Evolutionary conservation across 805 yeast genomes (phyloP).

Genomic region (Pichia thaimueangensis): DNA sequence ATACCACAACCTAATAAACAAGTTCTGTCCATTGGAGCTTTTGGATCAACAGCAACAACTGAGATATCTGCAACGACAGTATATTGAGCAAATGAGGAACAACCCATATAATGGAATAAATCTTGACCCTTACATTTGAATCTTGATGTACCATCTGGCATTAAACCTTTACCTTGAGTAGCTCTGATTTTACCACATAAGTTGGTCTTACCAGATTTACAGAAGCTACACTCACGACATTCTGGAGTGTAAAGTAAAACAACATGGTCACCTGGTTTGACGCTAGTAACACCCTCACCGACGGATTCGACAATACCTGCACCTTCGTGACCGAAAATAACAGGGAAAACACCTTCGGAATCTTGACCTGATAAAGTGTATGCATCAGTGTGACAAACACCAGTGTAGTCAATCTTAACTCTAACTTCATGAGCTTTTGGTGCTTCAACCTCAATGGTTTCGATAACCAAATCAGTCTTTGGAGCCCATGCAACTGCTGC

Average conservation of each 20-base stretch:
- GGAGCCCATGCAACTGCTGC: slow-evolving; percentile 99
- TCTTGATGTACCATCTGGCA: slow-evolving; percentile 97
- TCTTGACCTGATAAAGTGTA: slow-evolving; percentile 91
- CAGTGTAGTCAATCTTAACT: slow-evolving; percentile 78
- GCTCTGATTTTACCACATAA: slow-evolving; percentile 93
- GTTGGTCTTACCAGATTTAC: slow-evolving; percentile 92
- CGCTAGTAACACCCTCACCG: slow-evolving; percentile 89
- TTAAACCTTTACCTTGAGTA: slow-evolving; percentile 96
- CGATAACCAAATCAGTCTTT: slow-evolving; percentile 64
- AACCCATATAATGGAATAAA: slow-evolving; percentile 93
- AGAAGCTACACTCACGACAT: slow-evolving; percentile 91
- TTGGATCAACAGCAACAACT: slow-evolving; percentile 81
- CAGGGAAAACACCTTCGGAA: slow-evolving; percentile 96
- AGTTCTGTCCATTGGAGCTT: slow-evolving; percentile 78
- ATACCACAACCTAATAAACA: slow-evolving; percentile 97
- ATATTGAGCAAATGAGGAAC: slow-evolving; percentile 94
- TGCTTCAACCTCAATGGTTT: slow-evolving; percentile 83
- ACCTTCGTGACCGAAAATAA: slow-evolving; percentile 94
- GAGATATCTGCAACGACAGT: slow-evolving; percentile 98
- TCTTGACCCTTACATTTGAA: slow-evolving; percentile 82
- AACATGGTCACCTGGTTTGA: slow-evolving; percentile 90
- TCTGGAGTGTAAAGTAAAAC: slow-evolving; percentile 95
- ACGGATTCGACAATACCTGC: slow-evolving; percentile 94
- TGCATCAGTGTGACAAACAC: slow-evolving; percentile 98
- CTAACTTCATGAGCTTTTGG: slow-evolving; percentile 98